Base-by-base conservation (phyloP, 495 filamentous ascomycete species). In the Penicilliopsis zonata region DNA sequence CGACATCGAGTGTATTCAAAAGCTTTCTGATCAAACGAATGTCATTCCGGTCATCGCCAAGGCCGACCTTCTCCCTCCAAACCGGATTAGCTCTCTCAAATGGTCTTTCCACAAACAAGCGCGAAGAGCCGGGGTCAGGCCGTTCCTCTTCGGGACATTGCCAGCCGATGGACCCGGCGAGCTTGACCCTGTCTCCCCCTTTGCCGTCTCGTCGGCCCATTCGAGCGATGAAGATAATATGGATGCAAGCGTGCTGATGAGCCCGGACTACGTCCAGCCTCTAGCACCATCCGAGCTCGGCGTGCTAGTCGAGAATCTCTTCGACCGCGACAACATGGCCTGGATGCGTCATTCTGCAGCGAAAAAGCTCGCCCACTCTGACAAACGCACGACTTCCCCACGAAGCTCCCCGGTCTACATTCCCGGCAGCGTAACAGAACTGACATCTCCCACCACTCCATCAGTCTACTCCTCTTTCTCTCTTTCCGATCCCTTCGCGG, bases 221-320 rank as follows among this genome's bases (percentile, higher is more conserved):
- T 74, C 72, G 8, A 72, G 72, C 30, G 86, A 99, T 51, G 60
- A 78, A 31, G 86, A 94, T 14, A 79, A 69, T 28, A 94, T 99
- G 85, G 90, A 99, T 47, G 90, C 90, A 17, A 92, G 83, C 45
- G 71, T 90, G 0, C 66, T 99, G 9, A 99, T 99, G 90, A 85
- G 75, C 28, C 77, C 92, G 2, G 82, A 88, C 43, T 99, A 99
- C 51, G 65, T 94, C 12, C 80, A 85, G 35, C 92, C 92, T 3
- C 65, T 96, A 2, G 55, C 84, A 8, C 50, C 69, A 17, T 87
- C 86, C 13, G 92, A 99, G 39, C 70, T 99, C 5, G 41, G 48
- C 8, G 48, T 55, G 9, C 63, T 99, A 9, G 77, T 95, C 22
- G 54, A 70, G 18, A 70, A 74, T 20, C 56, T 96, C 7, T 88